Evolutionary conservation across 179 eudicot genomes (phyloP), one percentile per base, ranked within the genome.

Genomic region (Nepenthes alata): DNA sequence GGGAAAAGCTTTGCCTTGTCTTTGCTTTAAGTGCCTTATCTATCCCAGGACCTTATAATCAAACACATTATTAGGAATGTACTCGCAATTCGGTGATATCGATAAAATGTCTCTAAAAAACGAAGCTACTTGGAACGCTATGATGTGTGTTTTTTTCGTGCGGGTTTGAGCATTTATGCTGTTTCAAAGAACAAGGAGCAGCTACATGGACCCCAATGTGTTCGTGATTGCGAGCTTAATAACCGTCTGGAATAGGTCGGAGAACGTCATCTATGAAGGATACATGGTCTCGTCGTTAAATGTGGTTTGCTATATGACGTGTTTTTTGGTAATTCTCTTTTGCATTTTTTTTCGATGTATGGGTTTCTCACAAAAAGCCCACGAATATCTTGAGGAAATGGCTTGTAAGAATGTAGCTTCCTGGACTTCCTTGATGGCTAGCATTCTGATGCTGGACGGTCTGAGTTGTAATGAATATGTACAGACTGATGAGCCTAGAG

Each of bases 361-460:
- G 88, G 88, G 59, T 66, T 76, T 59, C 44, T 60, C 60, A 58
- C 55, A 56, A 64, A 74, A 59, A 80, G 86, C 45, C 71, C 55
- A 56, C 25, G 65, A 50, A 50, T 54, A 80, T 41, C 83, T 80
- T 67, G 74, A 74, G 55, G 85, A 70, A 54, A 81, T 87, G 88
- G 85, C 83, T 0, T 76, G 76, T 36, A 81, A 63, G 53, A 85
- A 79, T 79, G 77, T 79, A 5, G 91, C 85, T 56, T 79, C 95
- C 57, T 83, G 91, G 85, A 87, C 86, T 66, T 75, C 95, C 0
- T 65, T 87, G 67, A 83, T 85, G 88, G 85, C 79, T 69, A 74
- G 41, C 77, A 60, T 76, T 77, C 73, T 4, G 70, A 74, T 69
- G 47, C 37, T 59, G 84, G 80, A 13, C 64, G 74, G 37, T 59